Percentiles rank a stretch among this genome's conserved stretches.
phyloP scores from a whole-genome alignment of 768 basidiomycete genomes.

The Hygrocybe punicea region DNA sequence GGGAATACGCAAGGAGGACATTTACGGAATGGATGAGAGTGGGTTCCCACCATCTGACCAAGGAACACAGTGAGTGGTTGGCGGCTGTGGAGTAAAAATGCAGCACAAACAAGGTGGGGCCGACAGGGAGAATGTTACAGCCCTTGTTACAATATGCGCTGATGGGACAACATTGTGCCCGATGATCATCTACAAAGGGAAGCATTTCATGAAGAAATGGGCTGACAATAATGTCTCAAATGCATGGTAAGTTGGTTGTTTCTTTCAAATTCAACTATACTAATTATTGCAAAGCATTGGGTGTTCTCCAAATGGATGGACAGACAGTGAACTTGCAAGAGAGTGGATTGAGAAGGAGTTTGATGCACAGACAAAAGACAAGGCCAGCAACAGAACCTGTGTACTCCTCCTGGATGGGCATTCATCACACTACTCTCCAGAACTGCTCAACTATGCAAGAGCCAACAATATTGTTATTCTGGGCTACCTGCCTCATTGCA shows the following conservation, averaged over 20 bases:
- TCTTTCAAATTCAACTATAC: too few relatives aligned
- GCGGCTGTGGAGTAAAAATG: constrained; percentile 20
- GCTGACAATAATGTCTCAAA: constrained; percentile 19
- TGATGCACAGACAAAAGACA: constrained; percentile 22
- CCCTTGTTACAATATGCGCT: constrained; percentile 27
- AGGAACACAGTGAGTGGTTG: constrained; percentile 27
- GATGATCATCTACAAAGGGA: constrained; percentile 27
- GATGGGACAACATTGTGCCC: constrained; percentile 24
- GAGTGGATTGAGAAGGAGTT: constrained; percentile 26
- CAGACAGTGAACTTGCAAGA: constrained; percentile 20
- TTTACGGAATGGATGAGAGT: constrained; percentile 38
- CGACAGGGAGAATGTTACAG: constrained; percentile 29
- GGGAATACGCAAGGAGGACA: constrained; percentile 20
- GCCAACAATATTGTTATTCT: constrained; percentile 38
- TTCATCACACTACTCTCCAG: constrained; percentile 35
- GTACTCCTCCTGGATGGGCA: constrained; percentile 44
- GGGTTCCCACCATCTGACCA: constrained; percentile 26
- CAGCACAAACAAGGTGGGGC: constrained; percentile 33
- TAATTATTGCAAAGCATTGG: constrained; percentile 25
- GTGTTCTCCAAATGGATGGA: constrained; percentile 29
- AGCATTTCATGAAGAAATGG: constrained; percentile 26
- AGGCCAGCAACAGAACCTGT: constrained; percentile 21
- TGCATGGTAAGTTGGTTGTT: constrained; percentile 27
- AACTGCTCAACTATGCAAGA: constrained; percentile 32
- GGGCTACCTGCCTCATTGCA: constrained; percentile 41